Evolutionary conservation across 805 yeast species (phyloP), one percentile per base, ranked within the genome.

Genomic region (Hanseniaspora thailandica): DNA sequence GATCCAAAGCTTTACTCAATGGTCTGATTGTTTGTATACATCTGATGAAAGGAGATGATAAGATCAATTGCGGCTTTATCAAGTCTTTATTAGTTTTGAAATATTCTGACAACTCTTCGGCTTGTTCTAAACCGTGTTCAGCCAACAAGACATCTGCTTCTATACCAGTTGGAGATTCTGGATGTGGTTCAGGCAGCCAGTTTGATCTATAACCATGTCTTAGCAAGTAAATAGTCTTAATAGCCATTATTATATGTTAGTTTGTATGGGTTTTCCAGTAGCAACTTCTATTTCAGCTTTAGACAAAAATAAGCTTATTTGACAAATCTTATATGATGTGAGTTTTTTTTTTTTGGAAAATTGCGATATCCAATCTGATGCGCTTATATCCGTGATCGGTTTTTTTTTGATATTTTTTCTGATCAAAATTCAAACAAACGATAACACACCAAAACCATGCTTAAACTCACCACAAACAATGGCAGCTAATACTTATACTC

Each of bases 131-230:
- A 4, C 97, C 98, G 63, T 86, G 95, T 1, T 79, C 79, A 0
- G 97, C 93, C 57, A 93, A 71, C 2, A 86, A 81, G 2, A 95
- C 93, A 61, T 93, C 98, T 55, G 89, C 82, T 56, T 83, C 89
- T 19, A 89, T 81, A 0, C 96, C 96, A 0, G 97, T 89, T 2
- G 95, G 95, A 38, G 81, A 77, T 2, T 82, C 78, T 0, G 85
- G 83, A 58, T 82, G 84, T 23, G 95, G 95, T 1, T 69, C 68
- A 7, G 76, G 71, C 25, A 77, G 72, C 96, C 96, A 87, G 63
- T 89, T 88, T 48, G 95, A 80, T 55, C 97, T 72, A 68, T 77
- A 86, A 0, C 97, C 98, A 67, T 90, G 97, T 66, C 93, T 78
- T 20, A 83, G 85, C 39, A 84, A 77, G 60, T 80, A 83, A 6